A percentile compares a stretch with the other conserved stretches of the same genome.
These are phyloP conservation scores for Ettlia oleoabundans DNA, from an alignment of 139 green algal genomes.

Conservation along the genomic window DNA sequence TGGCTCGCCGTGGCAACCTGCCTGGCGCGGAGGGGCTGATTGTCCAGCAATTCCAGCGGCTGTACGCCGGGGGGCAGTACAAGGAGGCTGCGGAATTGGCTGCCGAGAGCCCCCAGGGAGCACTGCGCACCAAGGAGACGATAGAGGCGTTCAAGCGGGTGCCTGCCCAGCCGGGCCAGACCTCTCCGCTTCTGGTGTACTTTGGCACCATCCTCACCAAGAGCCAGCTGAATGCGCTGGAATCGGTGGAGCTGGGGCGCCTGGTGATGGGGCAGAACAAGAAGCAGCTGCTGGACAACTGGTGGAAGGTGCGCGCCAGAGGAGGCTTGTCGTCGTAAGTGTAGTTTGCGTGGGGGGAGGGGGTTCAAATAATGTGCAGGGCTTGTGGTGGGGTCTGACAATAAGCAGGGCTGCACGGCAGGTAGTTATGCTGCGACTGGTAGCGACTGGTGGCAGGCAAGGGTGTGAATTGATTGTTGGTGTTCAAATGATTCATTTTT, in stretches of 20 bases:
- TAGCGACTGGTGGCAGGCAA: no score
- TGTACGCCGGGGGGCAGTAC: conserved; percentile 88
- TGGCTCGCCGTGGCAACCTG: conserved; percentile 94
- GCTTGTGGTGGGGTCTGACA: no score
- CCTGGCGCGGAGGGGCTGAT: conserved; percentile 95
- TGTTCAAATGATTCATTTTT: no score
- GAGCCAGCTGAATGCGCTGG: conserved; percentile 91
- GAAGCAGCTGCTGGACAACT: conserved; percentile 98
- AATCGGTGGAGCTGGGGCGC: conserved; percentile 93
- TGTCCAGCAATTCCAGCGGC: conserved; percentile 93
- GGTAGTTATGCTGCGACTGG: no score
- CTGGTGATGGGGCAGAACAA: conserved; percentile 98
- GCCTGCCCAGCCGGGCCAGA: conserved; percentile 85
- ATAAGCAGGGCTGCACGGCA: no score
- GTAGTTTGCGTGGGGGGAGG: background rate
- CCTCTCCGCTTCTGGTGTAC: conserved; percentile 97
- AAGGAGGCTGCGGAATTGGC: conserved; percentile 97
- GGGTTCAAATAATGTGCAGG: no score
- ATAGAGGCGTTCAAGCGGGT: conserved; percentile 92
- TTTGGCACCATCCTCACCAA: conserved; percentile 96
- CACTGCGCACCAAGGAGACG: conserved; percentile 74
- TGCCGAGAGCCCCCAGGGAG: conserved; percentile 86
- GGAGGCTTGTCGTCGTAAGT: no score
- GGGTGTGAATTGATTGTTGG: no score
- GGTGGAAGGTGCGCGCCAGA: conserved; percentile 77